phyloP scores from a whole-genome alignment of 768 basidiomycete genomes.

The Paxillus involutus region DNA sequence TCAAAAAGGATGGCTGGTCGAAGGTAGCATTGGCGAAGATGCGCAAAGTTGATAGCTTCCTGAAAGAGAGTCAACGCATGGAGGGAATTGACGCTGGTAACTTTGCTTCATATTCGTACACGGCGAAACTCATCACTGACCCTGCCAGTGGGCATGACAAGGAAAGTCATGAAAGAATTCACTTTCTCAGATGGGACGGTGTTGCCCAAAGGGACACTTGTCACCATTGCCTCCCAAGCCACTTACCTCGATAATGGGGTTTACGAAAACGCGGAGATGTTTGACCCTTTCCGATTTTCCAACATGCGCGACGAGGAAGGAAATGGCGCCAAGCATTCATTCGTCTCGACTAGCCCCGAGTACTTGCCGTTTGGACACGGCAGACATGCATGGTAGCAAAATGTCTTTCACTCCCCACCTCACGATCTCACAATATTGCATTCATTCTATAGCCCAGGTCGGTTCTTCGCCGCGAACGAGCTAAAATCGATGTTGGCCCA shows the following conservation, averaged over 20 bases:
- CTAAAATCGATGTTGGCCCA: conserved; percentile 48
- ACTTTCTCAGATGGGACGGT: conserved; percentile 37
- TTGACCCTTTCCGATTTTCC: conserved; percentile 50
- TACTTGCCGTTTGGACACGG: conserved; percentile 38
- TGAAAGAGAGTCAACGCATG: conserved; percentile 33
- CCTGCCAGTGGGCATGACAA: conserved; percentile 24
- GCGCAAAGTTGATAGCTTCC: conserved; percentile 38
- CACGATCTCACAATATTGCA: conserved; percentile 20
- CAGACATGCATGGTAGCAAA: conserved; percentile 22
- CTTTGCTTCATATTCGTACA: not conserved
- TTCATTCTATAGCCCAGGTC: conserved; percentile 9
- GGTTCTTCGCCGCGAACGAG: conserved; percentile 42
- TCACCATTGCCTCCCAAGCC: conserved; percentile 22
- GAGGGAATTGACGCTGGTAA: conserved; percentile 27
- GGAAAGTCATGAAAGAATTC: conserved; percentile 30
- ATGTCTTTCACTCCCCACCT: not conserved
- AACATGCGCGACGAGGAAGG: conserved; percentile 32
- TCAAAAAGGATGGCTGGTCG: conserved; percentile 24
- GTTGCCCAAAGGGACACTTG: conserved; percentile 28
- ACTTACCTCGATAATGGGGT: conserved; percentile 11
- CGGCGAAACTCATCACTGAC: not conserved
- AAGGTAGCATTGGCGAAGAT: conserved; percentile 25
- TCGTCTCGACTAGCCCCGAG: conserved; percentile 30
- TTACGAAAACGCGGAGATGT: conserved; percentile 35
- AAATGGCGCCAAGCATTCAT: conserved; percentile 34